Conservation (phyloP, 192 early-diverging fungal genomes). For the Allomyces macrogynus region DNA sequence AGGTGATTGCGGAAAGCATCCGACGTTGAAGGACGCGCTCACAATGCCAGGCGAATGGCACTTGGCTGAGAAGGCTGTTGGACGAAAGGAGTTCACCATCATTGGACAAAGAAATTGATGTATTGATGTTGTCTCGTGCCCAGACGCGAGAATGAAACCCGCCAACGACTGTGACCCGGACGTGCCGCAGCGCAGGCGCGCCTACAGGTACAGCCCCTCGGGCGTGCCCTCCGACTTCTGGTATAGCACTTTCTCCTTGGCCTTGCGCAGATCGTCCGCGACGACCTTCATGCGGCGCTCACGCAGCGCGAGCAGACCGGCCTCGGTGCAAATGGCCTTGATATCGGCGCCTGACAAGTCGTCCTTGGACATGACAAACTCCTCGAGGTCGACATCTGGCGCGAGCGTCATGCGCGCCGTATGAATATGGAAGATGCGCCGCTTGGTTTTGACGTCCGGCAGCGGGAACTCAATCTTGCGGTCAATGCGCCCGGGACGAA, state of each 20-base stretch:
- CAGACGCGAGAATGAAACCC: too few species aligned
- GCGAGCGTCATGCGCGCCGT: slow-evolving; percentile 86
- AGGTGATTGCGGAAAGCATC: too few species aligned
- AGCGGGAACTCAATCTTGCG: slow-evolving; percentile 98
- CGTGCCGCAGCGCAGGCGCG: neutral
- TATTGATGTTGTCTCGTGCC: too few species aligned
- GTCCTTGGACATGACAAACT: slow-evolving; percentile 99
- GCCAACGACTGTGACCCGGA: too few species aligned
- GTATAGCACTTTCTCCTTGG: slow-evolving; percentile 97
- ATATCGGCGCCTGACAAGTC: slow-evolving; percentile 97
- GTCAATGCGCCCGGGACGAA: slow-evolving; percentile 93
- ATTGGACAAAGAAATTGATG: too few species aligned
- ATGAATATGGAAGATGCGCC: slow-evolving; percentile 90
- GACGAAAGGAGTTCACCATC: too few species aligned
- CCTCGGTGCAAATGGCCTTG: slow-evolving; percentile 98
- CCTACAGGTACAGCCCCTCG: slow-evolving; percentile 76
- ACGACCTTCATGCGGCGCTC: slow-evolving; percentile 98
- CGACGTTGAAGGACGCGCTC: too few species aligned
- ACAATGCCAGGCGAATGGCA: too few species aligned
- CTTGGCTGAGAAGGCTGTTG: too few species aligned
- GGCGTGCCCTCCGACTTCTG: slow-evolving; percentile 97
- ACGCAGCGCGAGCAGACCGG: slow-evolving; percentile 85
- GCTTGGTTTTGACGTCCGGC: slow-evolving; percentile 91
- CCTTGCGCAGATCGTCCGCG: slow-evolving; percentile 91
- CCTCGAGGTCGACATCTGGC: slow-evolving; percentile 91